phyloP scores from a whole-genome alignment of 306 rosid species.

The Castanopsis chinensis region DNA sequence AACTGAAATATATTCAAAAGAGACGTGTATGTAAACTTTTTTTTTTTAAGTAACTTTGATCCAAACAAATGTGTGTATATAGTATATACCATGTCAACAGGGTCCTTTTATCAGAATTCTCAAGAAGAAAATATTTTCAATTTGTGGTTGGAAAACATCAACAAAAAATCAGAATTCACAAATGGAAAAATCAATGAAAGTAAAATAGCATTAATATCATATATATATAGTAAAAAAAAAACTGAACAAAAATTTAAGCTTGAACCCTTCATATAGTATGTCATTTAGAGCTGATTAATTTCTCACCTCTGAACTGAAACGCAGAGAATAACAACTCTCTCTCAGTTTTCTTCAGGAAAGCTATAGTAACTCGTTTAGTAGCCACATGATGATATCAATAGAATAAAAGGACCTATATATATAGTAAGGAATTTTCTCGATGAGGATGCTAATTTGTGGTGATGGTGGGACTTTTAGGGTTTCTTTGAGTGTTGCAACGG shows the following conservation, averaged over 20 bases:
- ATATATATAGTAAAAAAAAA: too few species aligned
- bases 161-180: neutral
- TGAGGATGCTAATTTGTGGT: conserved; percentile 1
- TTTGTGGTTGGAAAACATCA: neutral
- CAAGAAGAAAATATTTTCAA: neutral
- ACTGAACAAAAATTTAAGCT: too few species aligned
- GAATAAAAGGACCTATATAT: neutral
- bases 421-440: neutral
- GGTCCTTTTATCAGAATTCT: neutral
- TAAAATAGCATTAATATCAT: neutral
- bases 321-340: neutral
- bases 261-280: too few species aligned
- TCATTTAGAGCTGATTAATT: neutral
- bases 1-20: neutral
- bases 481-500: conserved; percentile 31
- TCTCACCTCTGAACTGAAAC: neutral
- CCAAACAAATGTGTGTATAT: neutral
- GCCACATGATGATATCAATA: neutral
- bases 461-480: neutral
- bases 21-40: neutral
- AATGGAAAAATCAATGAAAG: neutral
- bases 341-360: neutral
- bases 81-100: neutral
- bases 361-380: neutral
- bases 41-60: neutral